phyloP scores from a whole-genome alignment of 176 grass and related monocot genomes.

The Musa acuminata region DNA sequence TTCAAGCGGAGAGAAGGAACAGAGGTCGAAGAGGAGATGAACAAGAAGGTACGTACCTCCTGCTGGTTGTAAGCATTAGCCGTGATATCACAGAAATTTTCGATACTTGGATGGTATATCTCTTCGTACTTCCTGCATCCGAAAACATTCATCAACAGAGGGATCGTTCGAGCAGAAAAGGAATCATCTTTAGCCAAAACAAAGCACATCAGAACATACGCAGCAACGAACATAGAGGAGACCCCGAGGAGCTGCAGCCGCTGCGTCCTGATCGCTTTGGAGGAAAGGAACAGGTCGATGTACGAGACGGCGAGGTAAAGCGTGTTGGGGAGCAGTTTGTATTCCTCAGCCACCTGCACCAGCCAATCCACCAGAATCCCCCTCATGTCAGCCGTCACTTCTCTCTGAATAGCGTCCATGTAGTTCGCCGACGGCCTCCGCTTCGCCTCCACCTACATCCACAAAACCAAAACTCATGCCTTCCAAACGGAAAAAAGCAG shows the following conservation, averaged over 20 bases:
- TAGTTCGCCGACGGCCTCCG: conserved; percentile 38
- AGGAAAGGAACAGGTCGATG: conserved; percentile 53
- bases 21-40: background rate
- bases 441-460: conserved; percentile 28
- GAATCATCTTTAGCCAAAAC: background rate
- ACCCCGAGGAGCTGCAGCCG: conserved; percentile 55
- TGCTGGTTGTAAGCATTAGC: conserved; percentile 38
- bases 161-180: background rate
- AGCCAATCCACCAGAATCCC: conserved; percentile 77
- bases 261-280: conserved; percentile 28
- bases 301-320: conserved; percentile 59
- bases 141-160: background rate
- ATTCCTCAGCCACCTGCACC: conserved; percentile 62
- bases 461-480: background rate
- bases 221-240: conserved; percentile 59
- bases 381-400: conserved; percentile 50
- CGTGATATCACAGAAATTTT: conserved; percentile 27
- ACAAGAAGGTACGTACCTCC: conserved; percentile 21
- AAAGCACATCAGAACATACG: conserved; percentile 30
- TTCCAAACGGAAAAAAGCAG: background rate
- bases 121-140: conserved; percentile 58
- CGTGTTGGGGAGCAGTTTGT: conserved; percentile 54
- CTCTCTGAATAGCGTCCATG: conserved; percentile 40
- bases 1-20: conserved; percentile 22
- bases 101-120: conserved; percentile 15